Evolutionary conservation across 768 basidiomycete species (phyloP), one percentile per base, ranked within the genome.

Genomic region (Porphyrellus cyaneotinctus): DNA sequence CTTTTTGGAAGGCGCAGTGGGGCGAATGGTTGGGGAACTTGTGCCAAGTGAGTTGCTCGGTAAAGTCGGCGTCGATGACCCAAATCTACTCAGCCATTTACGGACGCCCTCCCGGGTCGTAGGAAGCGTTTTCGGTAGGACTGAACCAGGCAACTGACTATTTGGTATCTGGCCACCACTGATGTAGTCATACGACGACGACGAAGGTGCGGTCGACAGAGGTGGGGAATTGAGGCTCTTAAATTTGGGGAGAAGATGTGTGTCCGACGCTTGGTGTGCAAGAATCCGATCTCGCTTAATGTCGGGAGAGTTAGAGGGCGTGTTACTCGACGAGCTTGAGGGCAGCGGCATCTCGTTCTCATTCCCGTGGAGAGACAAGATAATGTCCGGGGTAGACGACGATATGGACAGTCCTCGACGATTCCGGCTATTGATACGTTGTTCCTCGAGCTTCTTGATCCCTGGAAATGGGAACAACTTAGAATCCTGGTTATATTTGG

Each of bases 401-500:
- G 77, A 78, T 67, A 67, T 71, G 46, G 65, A 76, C 42, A 82
- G 68, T 7, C 78, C 79, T 48, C 78, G 78, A 42, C 78, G 78
- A 49, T 77, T 75, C 31, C 82, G 80, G 59, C 75, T 82, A 30
- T 68, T 70, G 47, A 65, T 67, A 47, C 84, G 78, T 61, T 88
- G 81, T 64, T 88, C 85, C 65, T 88, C 88, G 33, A 93, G 74
- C 60, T 81, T 80, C 62, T 84, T 79, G 68, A 93, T 85, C 33
- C 91, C 91, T 23, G 91, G 91, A 78, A 95, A 94, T 1, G 94
- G 91, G 70, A 87, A 88, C 32, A 97, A 75, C 66, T 97, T 97
- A 30, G 80, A 67, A 52, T 80, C 77, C 47, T 60, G 61, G 57
- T 83, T 82, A 70, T 88, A 95, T 70, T 78, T 89, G 26, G 77